phyloP scores from a whole-genome alignment of 1,139 yeast species.

The Suhomyces taliae region DNA sequence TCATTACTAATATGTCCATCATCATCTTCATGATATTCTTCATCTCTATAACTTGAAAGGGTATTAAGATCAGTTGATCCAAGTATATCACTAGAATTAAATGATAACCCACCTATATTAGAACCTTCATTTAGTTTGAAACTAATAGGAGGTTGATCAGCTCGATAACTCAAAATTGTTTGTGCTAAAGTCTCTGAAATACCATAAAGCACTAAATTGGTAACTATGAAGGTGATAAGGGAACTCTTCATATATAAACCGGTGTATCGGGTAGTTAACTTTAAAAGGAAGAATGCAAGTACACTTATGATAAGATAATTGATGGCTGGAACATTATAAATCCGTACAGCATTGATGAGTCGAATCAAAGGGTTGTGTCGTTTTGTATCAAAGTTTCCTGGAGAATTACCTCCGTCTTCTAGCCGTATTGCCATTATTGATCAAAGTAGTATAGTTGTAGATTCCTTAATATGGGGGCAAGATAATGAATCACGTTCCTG shows the following conservation, averaged over 20 bases:
- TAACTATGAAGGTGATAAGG: slow-evolving; percentile 73
- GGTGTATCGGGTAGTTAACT: slow-evolving; percentile 58
- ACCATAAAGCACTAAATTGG: slow-evolving; percentile 81
- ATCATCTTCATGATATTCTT: slow-evolving; percentile 19
- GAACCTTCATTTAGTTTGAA: slow-evolving; percentile 22
- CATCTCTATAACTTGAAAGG: slow-evolving; percentile 16
- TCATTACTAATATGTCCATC: slow-evolving; percentile 16
- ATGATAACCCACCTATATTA: slow-evolving; percentile 8
- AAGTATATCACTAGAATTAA: slow-evolving; percentile 15
- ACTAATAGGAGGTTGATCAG: slow-evolving; percentile 22
- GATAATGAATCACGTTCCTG: no score
- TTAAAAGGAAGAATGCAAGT: slow-evolving; percentile 50
- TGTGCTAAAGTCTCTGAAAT: slow-evolving; percentile 91
- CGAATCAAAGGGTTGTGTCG: slow-evolving; percentile 20
- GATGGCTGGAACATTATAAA: slow-evolving; percentile 48
- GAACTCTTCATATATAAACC: slow-evolving; percentile 67
- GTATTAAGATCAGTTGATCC: slow-evolving; percentile 16
- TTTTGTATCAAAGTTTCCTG: not conserved
- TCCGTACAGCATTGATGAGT: slow-evolving; percentile 34
- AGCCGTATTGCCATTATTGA: slow-evolving; percentile 26
- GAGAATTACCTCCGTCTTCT: slow-evolving; percentile 15
- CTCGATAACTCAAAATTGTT: slow-evolving; percentile 46
- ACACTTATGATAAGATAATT: slow-evolving; percentile 54
- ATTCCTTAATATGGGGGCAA: not conserved
- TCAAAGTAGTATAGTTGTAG: not conserved